phyloP scores from a whole-genome alignment of 768 basidiomycete genomes.

The Pholiota conissans region DNA sequence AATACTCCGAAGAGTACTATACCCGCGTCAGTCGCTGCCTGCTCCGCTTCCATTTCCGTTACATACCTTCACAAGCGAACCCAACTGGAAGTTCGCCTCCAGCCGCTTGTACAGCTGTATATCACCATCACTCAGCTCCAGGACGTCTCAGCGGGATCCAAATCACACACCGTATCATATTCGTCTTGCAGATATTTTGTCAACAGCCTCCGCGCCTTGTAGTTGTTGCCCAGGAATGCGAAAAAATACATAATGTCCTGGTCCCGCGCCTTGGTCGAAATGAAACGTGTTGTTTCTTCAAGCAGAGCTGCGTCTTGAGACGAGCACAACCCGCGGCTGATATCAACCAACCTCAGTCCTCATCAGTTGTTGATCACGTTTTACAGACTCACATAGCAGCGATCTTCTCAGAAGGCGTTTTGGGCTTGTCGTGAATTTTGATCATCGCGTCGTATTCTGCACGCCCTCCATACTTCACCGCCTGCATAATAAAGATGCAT shows the following conservation, averaged over 20 bases:
- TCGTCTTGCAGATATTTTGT: conserved; percentile 68
- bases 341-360: conserved; percentile 8
- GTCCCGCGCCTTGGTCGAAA: conserved; percentile 51
- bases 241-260: conserved; percentile 71
- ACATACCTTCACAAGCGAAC: conserved; percentile 52
- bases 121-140: conserved; percentile 1
- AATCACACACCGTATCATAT: conserved; percentile 55
- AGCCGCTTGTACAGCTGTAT: conserved; percentile 64
- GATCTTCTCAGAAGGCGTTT: conserved; percentile 71
- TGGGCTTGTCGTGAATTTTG: conserved; percentile 67
- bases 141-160: not conserved
- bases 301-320: conserved; percentile 57
- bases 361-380: not conserved
- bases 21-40: not conserved
- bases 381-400: conserved; percentile 59
- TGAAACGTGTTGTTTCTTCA: conserved; percentile 61
- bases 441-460: conserved; percentile 75
- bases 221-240: conserved; percentile 56
- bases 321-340: conserved; percentile 64
- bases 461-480: conserved; percentile 71
- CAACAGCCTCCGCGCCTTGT: conserved; percentile 49
- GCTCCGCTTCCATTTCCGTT: not conserved
- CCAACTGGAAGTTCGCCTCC: conserved; percentile 66
- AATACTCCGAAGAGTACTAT: conserved; percentile 37
- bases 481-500: conserved; percentile 34